Percentiles rank a stretch among this genome's conserved stretches.
Conservation (phyloP, 805 yeast species). For the Candida suzukii region DNA sequence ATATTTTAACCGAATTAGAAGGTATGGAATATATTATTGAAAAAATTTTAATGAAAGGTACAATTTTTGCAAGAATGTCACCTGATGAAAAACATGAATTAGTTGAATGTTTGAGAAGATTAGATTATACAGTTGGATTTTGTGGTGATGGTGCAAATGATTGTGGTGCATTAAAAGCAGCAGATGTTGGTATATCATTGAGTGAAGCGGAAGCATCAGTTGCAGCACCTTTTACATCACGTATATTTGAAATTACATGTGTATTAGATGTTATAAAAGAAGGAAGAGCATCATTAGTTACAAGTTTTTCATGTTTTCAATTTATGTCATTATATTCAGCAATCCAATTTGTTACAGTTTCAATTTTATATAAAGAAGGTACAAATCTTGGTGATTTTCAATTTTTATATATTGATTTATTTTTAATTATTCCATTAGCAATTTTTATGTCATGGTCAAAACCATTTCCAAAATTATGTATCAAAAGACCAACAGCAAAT, state of each 20-base stretch:
- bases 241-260: conserved; percentile 86
- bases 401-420: conserved; percentile 86
- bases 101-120: conserved; percentile 73
- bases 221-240: conserved; percentile 96
- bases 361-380: conserved; percentile 80
- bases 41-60: conserved; percentile 60
- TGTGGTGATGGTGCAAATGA: conserved; percentile 99
- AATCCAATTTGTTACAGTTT: conserved; percentile 85
- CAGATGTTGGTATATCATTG: conserved; percentile 92
- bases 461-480: conserved; percentile 53
- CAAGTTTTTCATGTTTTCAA: conserved; percentile 95
- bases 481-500: conserved; percentile 89
- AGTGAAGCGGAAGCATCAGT: conserved; percentile 98
- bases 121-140: conserved; percentile 92
- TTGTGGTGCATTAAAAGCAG: conserved; percentile 97
- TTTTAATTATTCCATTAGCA: conserved; percentile 88
- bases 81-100: conserved; percentile 98
- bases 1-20: conserved; percentile 53
- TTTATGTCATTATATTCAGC: conserved; percentile 97
- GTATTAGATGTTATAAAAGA: conserved; percentile 86
- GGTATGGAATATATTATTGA: conserved; percentile 33
- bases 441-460: conserved; percentile 97
- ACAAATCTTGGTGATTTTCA: conserved; percentile 96
- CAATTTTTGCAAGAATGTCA: conserved; percentile 93
- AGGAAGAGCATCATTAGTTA: conserved; percentile 91